A percentile compares a stretch with the other conserved stretches of the same genome.
phyloP scores from a whole-genome alignment of 345 rosid species.

The Eutrema japonicum region DNA sequence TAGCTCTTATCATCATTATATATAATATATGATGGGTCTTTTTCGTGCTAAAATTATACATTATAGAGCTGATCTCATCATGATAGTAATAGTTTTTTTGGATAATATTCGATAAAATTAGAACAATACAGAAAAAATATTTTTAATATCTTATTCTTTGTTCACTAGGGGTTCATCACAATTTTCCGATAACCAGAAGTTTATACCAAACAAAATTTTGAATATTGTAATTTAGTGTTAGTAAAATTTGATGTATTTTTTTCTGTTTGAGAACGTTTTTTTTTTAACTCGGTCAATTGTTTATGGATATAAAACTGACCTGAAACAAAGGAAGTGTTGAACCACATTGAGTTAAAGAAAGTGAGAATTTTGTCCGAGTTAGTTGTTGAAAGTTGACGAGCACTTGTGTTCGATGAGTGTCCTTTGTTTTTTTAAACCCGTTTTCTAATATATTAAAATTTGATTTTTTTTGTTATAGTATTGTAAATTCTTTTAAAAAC shows the following conservation, averaged over 20 bases:
- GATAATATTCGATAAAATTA: not conserved
- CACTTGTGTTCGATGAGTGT: slow-evolving; percentile 4
- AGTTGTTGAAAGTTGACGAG: slow-evolving; percentile 1
- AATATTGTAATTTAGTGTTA: not conserved
- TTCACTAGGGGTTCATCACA: not conserved
- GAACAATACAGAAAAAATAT: not conserved
- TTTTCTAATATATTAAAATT: not conserved
- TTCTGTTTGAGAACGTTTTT: no score
- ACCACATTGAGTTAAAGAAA: not conserved
- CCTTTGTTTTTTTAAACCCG: not conserved
- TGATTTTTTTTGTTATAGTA: not conserved
- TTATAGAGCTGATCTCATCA: not conserved
- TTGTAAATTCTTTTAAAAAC: not conserved
- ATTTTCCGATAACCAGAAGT: not conserved
- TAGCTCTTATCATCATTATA: slow-evolving; percentile 8
- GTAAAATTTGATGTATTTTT: not conserved
- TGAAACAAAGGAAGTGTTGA: not conserved
- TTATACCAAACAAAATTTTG: not conserved
- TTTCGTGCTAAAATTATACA: not conserved
- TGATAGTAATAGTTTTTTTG: not conserved
- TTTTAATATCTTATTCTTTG: not conserved
- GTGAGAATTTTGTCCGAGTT: not conserved
- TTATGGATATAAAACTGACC: not conserved
- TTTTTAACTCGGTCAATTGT: not conserved
- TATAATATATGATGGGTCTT: not conserved